Percentiles rank a stretch among this genome's conserved stretches.
Conservation (phyloP, 108 stramenopile species). For the Aurantiochytrium sp. region DNA sequence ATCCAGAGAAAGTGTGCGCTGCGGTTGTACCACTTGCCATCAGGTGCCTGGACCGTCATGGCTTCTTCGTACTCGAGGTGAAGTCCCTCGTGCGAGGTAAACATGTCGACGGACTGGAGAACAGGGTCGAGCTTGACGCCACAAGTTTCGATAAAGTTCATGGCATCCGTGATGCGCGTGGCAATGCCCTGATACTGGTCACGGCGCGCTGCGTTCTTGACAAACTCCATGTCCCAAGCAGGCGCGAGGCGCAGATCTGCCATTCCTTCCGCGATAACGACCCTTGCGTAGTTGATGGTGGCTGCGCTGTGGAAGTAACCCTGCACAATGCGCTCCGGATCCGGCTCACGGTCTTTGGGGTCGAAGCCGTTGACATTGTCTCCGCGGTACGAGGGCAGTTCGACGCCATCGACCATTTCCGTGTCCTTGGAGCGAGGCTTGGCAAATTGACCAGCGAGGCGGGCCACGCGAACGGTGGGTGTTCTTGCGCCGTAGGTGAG, state of each 20-base stretch:
- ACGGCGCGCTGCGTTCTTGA: constrained; percentile 80
- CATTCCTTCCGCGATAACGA: constrained; percentile 87
- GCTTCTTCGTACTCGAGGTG: constrained; percentile 95
- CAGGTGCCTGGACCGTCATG: constrained; percentile 51
- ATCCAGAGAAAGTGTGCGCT: constrained; percentile 98
- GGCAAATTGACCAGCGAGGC: constrained; percentile 95
- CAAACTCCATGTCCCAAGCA: constrained; percentile 97
- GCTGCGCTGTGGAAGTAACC: constrained; percentile 68
- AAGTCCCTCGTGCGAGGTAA: constrained; percentile 92
- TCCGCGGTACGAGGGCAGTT: constrained; percentile 84
- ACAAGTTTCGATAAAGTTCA: constrained; percentile 93
- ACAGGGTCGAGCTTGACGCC: constrained; percentile 70
- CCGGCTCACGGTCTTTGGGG: constrained; percentile 43
- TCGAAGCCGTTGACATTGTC: constrained; percentile 78
- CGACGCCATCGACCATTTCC: constrained; percentile 65
- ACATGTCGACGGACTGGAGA: constrained; percentile 82
- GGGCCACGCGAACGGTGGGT: constrained; percentile 90
- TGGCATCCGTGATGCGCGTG: constrained; percentile 77
- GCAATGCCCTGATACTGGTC: constrained; percentile 76
- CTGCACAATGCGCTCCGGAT: neutral
- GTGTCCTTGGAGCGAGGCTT: constrained; percentile 86
- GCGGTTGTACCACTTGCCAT: constrained; percentile 83
- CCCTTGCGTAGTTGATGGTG: constrained; percentile 90
- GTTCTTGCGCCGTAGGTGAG: constrained; percentile 87
- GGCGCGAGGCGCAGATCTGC: constrained; percentile 87